Conservation (phyloP, 2,329 filamentous ascomycete genomes). For the Venturia asperata region DNA sequence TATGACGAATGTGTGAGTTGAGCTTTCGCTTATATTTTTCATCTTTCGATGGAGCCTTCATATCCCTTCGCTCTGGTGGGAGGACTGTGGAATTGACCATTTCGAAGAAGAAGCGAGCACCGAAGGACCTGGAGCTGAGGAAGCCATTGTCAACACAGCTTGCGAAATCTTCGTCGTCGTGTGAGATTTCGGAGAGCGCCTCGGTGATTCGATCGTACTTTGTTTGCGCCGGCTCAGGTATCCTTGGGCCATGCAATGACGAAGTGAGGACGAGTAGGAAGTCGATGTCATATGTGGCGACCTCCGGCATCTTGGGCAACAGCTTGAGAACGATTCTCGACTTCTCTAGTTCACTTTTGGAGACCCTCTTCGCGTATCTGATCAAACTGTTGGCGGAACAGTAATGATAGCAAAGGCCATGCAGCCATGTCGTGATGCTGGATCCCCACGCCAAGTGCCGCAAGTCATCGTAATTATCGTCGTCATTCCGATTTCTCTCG, state of each 20-base stretch:
- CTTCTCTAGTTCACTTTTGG: not conserved
- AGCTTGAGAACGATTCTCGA: slow-evolving; percentile 3
- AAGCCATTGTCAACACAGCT: not conserved
- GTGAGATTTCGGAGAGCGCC: not conserved
- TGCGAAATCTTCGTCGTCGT: not conserved
- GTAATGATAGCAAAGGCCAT: not conserved
- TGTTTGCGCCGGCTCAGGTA: not conserved
- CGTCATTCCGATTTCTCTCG: not conserved
- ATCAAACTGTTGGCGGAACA: not conserved
- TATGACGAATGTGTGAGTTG: not conserved
- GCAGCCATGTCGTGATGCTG: not conserved
- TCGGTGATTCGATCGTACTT: not conserved
- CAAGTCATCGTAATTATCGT: not conserved
- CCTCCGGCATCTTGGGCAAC: not conserved
- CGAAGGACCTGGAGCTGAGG: not conserved
- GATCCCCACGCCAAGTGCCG: not conserved
- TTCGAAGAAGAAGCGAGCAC: slow-evolving; percentile 3
- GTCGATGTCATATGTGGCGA: not conserved
- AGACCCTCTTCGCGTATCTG: not conserved
- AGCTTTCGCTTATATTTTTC: not conserved
- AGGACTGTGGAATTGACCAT: not conserved
- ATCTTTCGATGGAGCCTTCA: not conserved
- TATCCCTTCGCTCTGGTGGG: not conserved
- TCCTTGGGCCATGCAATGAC: not conserved
- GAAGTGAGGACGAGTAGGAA: not conserved